Conservation (phyloP, 768 basidiomycete genomes). For the Suillus tomentosus region DNA sequence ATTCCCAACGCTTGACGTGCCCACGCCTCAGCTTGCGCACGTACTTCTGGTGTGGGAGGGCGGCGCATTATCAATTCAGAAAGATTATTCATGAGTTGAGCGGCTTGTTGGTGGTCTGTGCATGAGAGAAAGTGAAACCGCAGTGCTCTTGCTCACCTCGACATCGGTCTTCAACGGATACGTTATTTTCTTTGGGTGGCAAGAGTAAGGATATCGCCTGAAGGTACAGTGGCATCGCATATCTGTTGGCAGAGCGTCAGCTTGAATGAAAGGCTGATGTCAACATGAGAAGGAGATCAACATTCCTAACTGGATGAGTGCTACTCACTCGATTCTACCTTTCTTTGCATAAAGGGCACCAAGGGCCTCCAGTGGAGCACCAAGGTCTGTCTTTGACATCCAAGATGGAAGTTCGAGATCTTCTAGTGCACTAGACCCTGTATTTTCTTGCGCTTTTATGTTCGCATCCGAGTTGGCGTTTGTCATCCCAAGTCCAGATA, state of each 20-base stretch:
- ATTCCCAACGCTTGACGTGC: slow-evolving; percentile 49
- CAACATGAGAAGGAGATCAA: neutral
- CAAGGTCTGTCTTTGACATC: slow-evolving; percentile 61
- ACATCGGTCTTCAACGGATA: slow-evolving; percentile 53
- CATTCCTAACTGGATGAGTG: neutral
- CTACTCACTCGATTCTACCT: slow-evolving; percentile 47
- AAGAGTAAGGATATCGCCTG: slow-evolving; percentile 65
- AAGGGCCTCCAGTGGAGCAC: slow-evolving; percentile 68
- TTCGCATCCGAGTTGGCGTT: neutral
- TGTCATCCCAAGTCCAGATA: slow-evolving; percentile 22
- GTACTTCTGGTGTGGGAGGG: slow-evolving; percentile 36
- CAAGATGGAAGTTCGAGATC: slow-evolving; percentile 62
- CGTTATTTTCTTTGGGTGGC: slow-evolving; percentile 37
- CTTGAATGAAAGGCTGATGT: neutral
- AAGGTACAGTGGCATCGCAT: slow-evolving; percentile 64
- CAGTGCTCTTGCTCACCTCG: slow-evolving; percentile 44
- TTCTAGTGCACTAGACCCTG: slow-evolving; percentile 37
- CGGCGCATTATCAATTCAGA: slow-evolving; percentile 43
- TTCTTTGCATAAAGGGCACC: slow-evolving; percentile 59
- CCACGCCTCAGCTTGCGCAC: slow-evolving; percentile 60
- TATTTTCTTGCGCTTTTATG: neutral
- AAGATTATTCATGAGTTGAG: slow-evolving; percentile 53
- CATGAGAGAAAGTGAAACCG: neutral
- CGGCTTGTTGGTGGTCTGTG: slow-evolving; percentile 30
- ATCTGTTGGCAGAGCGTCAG: slow-evolving; percentile 38